Evolutionary conservation across 2,329 filamentous ascomycete genomes (phyloP).

Genomic region (Pseudocercospora macadamiae): DNA sequence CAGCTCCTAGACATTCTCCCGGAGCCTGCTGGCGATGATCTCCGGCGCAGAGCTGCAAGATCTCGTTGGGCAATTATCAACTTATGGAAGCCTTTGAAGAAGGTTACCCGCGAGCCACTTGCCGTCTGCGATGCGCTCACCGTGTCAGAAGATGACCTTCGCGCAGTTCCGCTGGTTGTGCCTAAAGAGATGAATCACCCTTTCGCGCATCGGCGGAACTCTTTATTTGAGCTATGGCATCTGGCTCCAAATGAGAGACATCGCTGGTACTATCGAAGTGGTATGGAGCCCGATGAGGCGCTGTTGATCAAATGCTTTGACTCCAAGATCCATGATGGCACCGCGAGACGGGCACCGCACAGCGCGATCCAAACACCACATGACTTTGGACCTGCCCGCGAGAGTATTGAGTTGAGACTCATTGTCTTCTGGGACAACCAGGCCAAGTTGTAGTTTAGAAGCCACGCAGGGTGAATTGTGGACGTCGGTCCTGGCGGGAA

Average conservation of each 20-base stretch:
- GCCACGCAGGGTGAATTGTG: not conserved
- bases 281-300: conserved; percentile 48
- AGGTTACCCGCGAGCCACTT: conserved; percentile 13
- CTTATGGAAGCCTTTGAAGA: conserved; percentile 18
- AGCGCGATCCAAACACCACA: conserved; percentile 57
- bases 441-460: not conserved
- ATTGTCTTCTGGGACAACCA: conserved; percentile 51
- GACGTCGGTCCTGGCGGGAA: not conserved
- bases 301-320: conserved; percentile 66
- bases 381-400: conserved; percentile 49
- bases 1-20: not conserved
- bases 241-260: conserved; percentile 16
- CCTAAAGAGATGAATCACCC: conserved; percentile 17
- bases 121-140: conserved; percentile 16
- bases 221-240: conserved; percentile 8
- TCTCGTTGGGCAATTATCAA: conserved; percentile 21
- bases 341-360: conserved; percentile 59
- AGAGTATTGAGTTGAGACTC: conserved; percentile 60
- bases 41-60: not conserved
- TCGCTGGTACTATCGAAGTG: conserved; percentile 18
- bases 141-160: conserved; percentile 15
- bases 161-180: conserved; percentile 10
- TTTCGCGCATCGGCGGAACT: conserved; percentile 1
- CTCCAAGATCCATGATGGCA: conserved; percentile 55
- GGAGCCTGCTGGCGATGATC: not conserved